Percentiles rank a stretch among this genome's conserved stretches.
phyloP scores from a whole-genome alignment of 139 green algal genomes.

The Yamagishiella unicocca region DNA sequence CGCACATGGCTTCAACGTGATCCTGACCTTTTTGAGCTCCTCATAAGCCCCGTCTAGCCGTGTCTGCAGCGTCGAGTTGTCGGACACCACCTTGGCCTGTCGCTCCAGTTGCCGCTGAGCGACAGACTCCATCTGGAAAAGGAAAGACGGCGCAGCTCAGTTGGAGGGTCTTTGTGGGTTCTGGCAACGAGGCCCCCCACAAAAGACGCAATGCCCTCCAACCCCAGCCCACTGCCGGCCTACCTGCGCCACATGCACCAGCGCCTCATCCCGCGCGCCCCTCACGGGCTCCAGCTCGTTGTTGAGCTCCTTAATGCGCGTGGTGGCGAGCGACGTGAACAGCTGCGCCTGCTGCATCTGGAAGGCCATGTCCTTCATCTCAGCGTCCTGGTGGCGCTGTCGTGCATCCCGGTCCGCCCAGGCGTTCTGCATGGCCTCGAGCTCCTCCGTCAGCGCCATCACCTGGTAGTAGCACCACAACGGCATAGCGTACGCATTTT shows the following conservation, averaged over 20 bases:
- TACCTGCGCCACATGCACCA: conserved; percentile 16
- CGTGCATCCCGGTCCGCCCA: conserved; percentile 56
- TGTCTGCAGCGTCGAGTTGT: conserved; percentile 25
- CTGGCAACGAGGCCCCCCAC: too few species aligned
- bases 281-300: conserved; percentile 52
- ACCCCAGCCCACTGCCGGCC: not conserved
- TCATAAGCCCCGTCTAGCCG: conserved; percentile 15
- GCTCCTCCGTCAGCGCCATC: conserved; percentile 50
- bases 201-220: not conserved
- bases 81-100: conserved; percentile 23
- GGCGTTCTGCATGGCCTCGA: conserved; percentile 56
- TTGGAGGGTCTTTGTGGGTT: too few species aligned
- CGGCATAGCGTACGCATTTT: too few species aligned
- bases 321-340: conserved; percentile 53
- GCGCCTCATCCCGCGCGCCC: conserved; percentile 6
- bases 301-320: conserved; percentile 50
- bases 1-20: too few species aligned
- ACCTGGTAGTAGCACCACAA: too few species aligned
- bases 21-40: conserved; percentile 30
- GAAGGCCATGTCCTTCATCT: conserved; percentile 52
- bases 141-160: not conserved
- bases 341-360: conserved; percentile 50
- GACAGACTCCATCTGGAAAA: conserved; percentile 32
- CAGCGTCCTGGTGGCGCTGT: conserved; percentile 49
- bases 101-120: conserved; percentile 43